phyloP scores from a whole-genome alignment of 2,329 filamentous ascomycete genomes.

The Aspergillus vadensis region DNA sequence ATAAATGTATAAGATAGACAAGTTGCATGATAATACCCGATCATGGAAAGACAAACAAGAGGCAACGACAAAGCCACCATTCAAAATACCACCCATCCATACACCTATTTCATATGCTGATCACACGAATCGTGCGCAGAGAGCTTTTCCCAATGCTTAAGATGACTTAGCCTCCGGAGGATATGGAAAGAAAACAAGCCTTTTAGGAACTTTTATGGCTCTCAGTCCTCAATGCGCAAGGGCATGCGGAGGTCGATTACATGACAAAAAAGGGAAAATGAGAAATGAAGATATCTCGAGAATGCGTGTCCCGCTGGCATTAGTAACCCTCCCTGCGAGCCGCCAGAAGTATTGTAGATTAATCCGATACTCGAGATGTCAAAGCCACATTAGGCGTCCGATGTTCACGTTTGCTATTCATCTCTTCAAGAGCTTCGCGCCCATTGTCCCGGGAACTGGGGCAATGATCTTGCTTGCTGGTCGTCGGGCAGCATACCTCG shows the following conservation, averaged over 20 bases:
- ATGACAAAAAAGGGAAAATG: slow-evolving; percentile 1
- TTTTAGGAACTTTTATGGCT: slow-evolving; percentile 1
- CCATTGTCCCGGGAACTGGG: slow-evolving; percentile 22
- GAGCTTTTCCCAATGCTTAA: slow-evolving; percentile 11
- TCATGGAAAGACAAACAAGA: neutral
- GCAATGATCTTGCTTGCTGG: slow-evolving; percentile 16
- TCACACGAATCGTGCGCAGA: slow-evolving; percentile 10
- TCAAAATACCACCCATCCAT: slow-evolving; percentile 10
- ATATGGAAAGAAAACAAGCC: neutral
- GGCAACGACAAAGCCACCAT: slow-evolving; percentile 7
- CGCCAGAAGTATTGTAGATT: neutral
- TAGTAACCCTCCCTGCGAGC: neutral
- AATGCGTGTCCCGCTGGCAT: neutral
- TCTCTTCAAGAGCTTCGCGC: slow-evolving; percentile 11
- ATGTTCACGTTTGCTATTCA: neutral
- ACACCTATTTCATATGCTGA: slow-evolving; percentile 13
- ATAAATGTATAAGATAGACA: neutral
- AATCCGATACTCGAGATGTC: neutral
- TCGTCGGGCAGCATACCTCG: slow-evolving; percentile 15
- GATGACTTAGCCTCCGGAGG: slow-evolving; percentile 11
- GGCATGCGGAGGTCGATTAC: neutral
- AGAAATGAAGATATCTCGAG: neutral
- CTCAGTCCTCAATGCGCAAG: neutral
- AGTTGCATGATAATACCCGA: neutral
- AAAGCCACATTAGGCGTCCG: neutral